Evolutionary conservation across 2,329 filamentous ascomycete species (phyloP), one percentile per base, ranked within the genome.

Genomic region (Esteya vermicola): DNA sequence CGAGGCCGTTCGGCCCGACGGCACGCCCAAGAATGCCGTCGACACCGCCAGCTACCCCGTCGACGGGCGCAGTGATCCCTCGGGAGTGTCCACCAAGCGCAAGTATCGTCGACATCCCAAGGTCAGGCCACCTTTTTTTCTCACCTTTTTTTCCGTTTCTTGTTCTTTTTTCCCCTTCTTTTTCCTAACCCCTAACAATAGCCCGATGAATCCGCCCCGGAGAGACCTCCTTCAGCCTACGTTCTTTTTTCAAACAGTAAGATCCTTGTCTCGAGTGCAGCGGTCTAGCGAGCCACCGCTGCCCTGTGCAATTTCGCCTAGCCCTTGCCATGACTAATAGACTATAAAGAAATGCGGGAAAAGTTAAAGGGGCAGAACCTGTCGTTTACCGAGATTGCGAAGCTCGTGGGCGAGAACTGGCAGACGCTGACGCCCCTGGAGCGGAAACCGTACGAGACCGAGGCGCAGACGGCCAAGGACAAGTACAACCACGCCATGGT

Each of bases 171-270:
- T n/a, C n/a, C n/a, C n/a, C n/a, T n/a, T n/a, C n/a, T n/a, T n/a
- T n/a, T n/a, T n/a, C n/a, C n/a, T n/a, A 16, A 19, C 34, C 33
- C 18, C 33, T 25, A 10, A 30, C 38, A 22, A 16, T 22, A 85
- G 75, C 68, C 81, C 4, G 84, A 91, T 49, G 79, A 85, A 43
- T 76, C 84, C 60, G 83, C 83, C 1, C 84, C 84, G 2, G 82
- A 88, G 52, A 68, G 83, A 20, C 81, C 84, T 1, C 81, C 82
- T 0, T 89, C 83, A 5, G 84, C 83, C 37, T 89, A 89, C 59
- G 84, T 89, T 12, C 71, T 89, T 14, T 91, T 91, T 52, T 88
- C 84, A 1, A 89, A 89, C 51, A 83, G 80, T 84, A 58, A 63
- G 78, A 67, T 25, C 7, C 38, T 28, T 34, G 41, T 9, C 21